Evolutionary conservation across 1,139 yeast species (phyloP).

Genomic region (Protomyces inouyei): DNA sequence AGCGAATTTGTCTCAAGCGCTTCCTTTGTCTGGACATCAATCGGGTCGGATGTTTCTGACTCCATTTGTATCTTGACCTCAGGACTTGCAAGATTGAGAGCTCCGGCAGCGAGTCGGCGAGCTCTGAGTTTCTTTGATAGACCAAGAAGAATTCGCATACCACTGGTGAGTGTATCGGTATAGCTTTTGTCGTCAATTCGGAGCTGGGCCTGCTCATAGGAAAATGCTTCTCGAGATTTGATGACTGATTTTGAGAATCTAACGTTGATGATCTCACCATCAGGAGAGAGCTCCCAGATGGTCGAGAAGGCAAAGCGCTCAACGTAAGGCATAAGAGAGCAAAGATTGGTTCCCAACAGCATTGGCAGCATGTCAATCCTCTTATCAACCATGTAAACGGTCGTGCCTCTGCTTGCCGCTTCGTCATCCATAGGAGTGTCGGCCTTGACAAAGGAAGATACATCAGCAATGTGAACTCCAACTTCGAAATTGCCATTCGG

Average conservation of each 20-base stretch:
- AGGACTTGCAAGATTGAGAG: slow-evolving; percentile 92
- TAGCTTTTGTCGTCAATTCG: slow-evolving; percentile 78
- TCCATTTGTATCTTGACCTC: slow-evolving; percentile 97
- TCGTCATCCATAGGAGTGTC: slow-evolving; percentile 89
- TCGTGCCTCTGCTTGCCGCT: slow-evolving; percentile 96
- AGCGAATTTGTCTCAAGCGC: slow-evolving; percentile 85
- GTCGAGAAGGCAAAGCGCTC: slow-evolving; percentile 96
- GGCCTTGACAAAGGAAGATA: slow-evolving; percentile 92
- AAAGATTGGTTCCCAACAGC: slow-evolving; percentile 89
- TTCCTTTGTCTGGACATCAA: slow-evolving; percentile 88
- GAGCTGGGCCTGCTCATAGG: slow-evolving; percentile 87
- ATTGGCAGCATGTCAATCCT: slow-evolving; percentile 98
- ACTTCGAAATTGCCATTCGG: slow-evolving; percentile 95
- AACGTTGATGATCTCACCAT: slow-evolving; percentile 80
- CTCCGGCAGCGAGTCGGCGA: slow-evolving; percentile 88
- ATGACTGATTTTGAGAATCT: slow-evolving; percentile 84
- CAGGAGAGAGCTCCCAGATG: slow-evolving; percentile 84
- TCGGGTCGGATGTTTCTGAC: slow-evolving; percentile 94
- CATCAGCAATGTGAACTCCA: slow-evolving; percentile 99
- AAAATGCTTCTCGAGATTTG: slow-evolving; percentile 87
- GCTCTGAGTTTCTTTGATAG: slow-evolving; percentile 81
- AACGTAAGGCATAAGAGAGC: slow-evolving; percentile 91
- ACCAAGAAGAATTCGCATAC: slow-evolving; percentile 75
- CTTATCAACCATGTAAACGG: slow-evolving; percentile 95
- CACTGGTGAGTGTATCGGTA: slow-evolving; percentile 77